Evolutionary conservation across 495 filamentous ascomycete genomes (phyloP), one percentile per base, ranked within the genome.

Genomic region (Astrothelium macrocarpum): DNA sequence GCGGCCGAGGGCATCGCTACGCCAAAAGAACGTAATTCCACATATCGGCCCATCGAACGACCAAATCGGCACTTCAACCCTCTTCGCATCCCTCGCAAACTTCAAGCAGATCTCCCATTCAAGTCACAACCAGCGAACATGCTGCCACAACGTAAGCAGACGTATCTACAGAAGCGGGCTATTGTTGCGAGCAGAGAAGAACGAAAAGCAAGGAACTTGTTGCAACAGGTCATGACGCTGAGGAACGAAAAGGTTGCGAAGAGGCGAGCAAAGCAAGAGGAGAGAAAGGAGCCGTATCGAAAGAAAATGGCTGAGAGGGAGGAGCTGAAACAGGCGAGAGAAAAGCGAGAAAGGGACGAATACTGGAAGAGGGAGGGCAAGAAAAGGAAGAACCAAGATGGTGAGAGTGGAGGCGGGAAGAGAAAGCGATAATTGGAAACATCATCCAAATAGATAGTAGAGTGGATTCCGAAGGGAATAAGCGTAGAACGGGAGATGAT

Each of bases 311-410:
- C 81, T 16, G 90, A 91, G 67, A 82, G 85, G 66, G 78, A 84
- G 68, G 91, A 95, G 81, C 92, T 88, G 84, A 86, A 88, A 78
- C 79, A 78, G 36, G 89, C 83, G 62, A 80, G 90, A 53, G 91
- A 97, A 79, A 93, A 90, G 82, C 85, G 84, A 71, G 94, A 98
- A 78, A 87, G 84, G 72, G 84, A 95, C 68, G 93, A 95, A 68
- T 98, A 87, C 77, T 98, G 94, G 94, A 80, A 85, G 66, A 85
- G 83, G 65, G 95, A 97, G 78, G 95, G 94, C n/a, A 90, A 86
- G 82, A 98, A 98, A 81, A 82, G 94, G 71, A 90, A 86, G 59
- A 87, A 82, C 43, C 81, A 79, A 43, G 82, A 84, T n/a, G 84
- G 78, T 26, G 88, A 84, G 59, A 87, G 83, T 45, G 82, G 80